Base-by-base conservation (phyloP, 1,139 yeast species). In the Suhomyces bolitotheri region DNA sequence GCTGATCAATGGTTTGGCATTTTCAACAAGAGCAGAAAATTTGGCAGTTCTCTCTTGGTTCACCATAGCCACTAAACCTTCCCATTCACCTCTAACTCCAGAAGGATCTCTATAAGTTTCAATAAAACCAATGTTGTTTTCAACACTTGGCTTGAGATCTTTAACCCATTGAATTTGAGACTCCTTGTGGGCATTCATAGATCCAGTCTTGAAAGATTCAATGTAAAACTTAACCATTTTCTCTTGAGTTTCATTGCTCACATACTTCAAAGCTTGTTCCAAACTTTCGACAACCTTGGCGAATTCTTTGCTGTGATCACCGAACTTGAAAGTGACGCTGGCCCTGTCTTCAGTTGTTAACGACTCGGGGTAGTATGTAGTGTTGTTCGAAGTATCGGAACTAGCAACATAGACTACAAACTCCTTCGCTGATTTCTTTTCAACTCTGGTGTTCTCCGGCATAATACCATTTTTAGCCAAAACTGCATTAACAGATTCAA, bases 71-170 rank as follows among this genome's bases (percentile, higher is more conserved):
- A 88, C 94, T 30, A 88, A 66, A 22, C 95, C 89, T 64, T 88
- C 96, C 92, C 94, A 88, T 63, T 88, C 96, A 41, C 96, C 96
- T 55, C 92, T 78, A 29, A 87, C 88, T 31, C 96, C 96, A 13
- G 90, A 77, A 11, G 95, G 95, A 56, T 87, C 96, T 59, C 96
- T 74, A 62, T 88, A 88, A 20, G 96, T 87, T 64, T 88, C 96
- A 51, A 88, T 87, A 56, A 87, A 88, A 0, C 96, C 96, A 49
- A 87, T 78, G 55, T 88, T 86, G 29, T 92, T 80, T 61, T 88
- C 96, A 17, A 88, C 90, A 23, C 67, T 67, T 10, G 96, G 96
- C 6, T 87, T 82, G 36, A 85, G 62, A 56, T 88, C 96, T 55
- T 85, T 84, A 40, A 88, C 95, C 96, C 96, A 88, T 46, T 76